Evolutionary conservation across 163 green algal species (phyloP).

Genomic region (Volvox carteri): DNA sequence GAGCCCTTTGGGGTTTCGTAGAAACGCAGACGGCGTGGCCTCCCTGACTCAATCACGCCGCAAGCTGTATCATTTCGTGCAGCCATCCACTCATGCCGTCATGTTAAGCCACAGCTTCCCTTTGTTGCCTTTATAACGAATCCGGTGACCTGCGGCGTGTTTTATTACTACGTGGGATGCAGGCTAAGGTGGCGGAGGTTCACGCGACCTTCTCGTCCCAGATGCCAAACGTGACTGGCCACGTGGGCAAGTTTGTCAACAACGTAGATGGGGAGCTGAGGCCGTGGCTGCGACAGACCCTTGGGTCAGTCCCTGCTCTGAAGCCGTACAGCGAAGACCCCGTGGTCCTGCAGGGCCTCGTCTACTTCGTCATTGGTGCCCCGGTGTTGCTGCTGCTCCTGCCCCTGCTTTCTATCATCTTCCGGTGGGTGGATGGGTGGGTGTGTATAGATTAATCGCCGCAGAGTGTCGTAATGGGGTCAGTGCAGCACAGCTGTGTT

Average conservation of each 20-base stretch:
- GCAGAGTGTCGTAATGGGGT: too few species aligned
- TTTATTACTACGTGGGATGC: too few species aligned
- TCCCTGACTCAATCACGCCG: too few species aligned
- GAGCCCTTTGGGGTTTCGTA: too few species aligned
- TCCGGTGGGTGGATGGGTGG: slow-evolving; percentile 1
- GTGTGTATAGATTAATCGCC: too few species aligned
- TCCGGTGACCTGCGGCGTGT: too few species aligned
- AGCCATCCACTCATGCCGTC: too few species aligned
- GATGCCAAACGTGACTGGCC: slow-evolving; percentile 31
- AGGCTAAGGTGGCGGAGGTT: slow-evolving; percentile 47
- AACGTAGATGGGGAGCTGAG: slow-evolving; percentile 33
- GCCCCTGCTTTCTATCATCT: slow-evolving; percentile 8
- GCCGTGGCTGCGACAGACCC: slow-evolving; percentile 13
- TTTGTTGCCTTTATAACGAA: too few species aligned
- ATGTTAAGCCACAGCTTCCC: too few species aligned
- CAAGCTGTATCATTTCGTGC: too few species aligned
- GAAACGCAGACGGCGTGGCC: too few species aligned
- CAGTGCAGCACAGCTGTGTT: too few species aligned
- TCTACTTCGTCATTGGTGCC: slow-evolving; percentile 13
- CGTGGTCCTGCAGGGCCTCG: slow-evolving; percentile 31
- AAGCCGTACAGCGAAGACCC: slow-evolving; percentile 47
- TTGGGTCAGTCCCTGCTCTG: slow-evolving; percentile 4
- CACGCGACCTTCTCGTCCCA: slow-evolving; percentile 21
- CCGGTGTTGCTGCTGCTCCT: slow-evolving; percentile 37
- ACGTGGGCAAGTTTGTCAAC: slow-evolving; percentile 29